Evolutionary conservation across 2,329 filamentous ascomycete species (phyloP).

Genomic region (Aspergillus tanneri): DNA sequence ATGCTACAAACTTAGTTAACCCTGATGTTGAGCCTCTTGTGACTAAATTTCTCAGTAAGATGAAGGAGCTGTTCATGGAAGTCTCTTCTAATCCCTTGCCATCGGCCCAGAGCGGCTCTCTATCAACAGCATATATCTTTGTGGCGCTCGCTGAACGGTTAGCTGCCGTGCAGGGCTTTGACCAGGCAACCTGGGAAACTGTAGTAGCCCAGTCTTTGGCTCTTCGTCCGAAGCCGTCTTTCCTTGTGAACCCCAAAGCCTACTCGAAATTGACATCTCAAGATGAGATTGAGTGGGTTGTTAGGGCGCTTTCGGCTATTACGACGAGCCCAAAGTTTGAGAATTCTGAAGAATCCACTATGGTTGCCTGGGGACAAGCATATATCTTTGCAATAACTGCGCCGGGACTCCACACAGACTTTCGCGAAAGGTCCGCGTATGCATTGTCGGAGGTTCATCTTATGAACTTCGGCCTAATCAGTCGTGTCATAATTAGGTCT

Average conservation of each 20-base stretch:
- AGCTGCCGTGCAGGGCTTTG: slow-evolving; percentile 54
- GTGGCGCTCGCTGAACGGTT: slow-evolving; percentile 60
- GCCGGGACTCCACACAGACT: slow-evolving; percentile 57
- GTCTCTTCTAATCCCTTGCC: slow-evolving; percentile 73
- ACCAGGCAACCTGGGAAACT: slow-evolving; percentile 50
- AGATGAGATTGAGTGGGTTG: slow-evolving; percentile 77
- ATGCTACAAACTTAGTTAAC: slow-evolving; percentile 49
- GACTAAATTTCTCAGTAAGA: slow-evolving; percentile 52
- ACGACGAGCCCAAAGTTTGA: slow-evolving; percentile 56
- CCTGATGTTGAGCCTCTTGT: slow-evolving; percentile 50
- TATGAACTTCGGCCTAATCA: slow-evolving; percentile 57
- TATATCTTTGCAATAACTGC: slow-evolving; percentile 76
- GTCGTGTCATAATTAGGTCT: slow-evolving; percentile 64
- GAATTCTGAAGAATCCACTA: slow-evolving; percentile 48
- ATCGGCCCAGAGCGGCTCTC: slow-evolving; percentile 77
- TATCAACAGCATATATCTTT: slow-evolving; percentile 74
- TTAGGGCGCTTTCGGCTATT: slow-evolving; percentile 66
- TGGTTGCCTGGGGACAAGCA: slow-evolving; percentile 76
- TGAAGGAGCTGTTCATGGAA: slow-evolving; percentile 70
- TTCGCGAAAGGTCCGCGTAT: slow-evolving; percentile 63
- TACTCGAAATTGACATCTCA: slow-evolving; percentile 75
- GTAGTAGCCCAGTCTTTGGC: slow-evolving; percentile 65
- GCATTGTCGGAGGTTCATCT: slow-evolving; percentile 66
- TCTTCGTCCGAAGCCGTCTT: slow-evolving; percentile 78
- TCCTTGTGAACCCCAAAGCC: slow-evolving; percentile 78